Evolutionary conservation across 2,329 filamentous ascomycete genomes (phyloP), one percentile per base, ranked within the genome.

Genomic region (Kalmusia sp.): DNA sequence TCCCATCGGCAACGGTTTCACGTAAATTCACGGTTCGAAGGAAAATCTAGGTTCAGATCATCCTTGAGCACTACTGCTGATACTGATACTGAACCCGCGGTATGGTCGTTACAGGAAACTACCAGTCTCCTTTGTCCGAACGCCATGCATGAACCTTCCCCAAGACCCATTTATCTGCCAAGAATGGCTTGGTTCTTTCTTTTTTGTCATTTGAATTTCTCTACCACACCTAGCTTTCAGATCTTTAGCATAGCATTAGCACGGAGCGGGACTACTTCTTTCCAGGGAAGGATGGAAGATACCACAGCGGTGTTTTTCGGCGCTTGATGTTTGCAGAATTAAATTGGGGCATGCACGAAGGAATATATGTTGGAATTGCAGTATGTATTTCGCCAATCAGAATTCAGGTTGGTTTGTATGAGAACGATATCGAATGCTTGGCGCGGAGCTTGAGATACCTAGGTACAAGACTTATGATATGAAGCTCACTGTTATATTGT

Each of bases 21-120:
- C 71, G 75, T 37, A 73, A 74, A 22, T 73, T 80, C 37, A 77
- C 76, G n/a, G 68, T 80, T 15, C 74, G 73, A 46, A 66, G 78
- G 41, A 75, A 75, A 55, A 75, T 76, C 14, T 76, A 57, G 35
- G 37, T 28, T n/a, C 8, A 37, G n/a, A 37, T n/a, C 12, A 19
- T n/a, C n/a, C n/a, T n/a, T n/a, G n/a, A n/a, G n/a, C n/a, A n/a
- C n/a, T n/a, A n/a, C n/a, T n/a, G n/a, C n/a, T n/a, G n/a, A n/a
- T n/a, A n/a, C n/a, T n/a, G n/a, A 15, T 14, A 7, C 22, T 21
- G 27, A 2, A 21, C 21, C 28, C 17, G 34, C 34, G 17, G 34
- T 6, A 12, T 21, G 15, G 15, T 22, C 12, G 5, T 38, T 22
- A 12, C 6, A 12, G 7, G 6, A 7, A 6, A 28, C 27, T 28